phyloP scores from a whole-genome alignment of 129 eudicot genomes.

The Helianthus tuberosus region DNA sequence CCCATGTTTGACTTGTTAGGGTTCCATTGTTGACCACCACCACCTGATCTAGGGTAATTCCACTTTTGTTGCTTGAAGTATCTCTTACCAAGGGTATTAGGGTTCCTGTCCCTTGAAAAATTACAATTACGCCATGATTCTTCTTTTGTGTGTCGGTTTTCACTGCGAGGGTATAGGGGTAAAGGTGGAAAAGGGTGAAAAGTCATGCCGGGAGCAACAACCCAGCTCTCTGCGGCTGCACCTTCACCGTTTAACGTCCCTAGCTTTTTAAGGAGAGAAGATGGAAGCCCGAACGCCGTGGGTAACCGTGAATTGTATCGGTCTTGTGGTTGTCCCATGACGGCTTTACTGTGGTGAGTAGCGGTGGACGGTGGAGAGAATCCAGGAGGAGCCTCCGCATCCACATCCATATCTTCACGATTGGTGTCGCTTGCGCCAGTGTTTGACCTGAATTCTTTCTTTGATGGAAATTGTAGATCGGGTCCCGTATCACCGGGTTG shows the following conservation, averaged over 20 bases:
- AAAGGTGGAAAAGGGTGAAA: constrained; percentile 91
- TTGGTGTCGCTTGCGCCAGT: constrained; percentile 15
- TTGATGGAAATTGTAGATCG: constrained; percentile 23
- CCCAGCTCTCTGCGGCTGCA: constrained; percentile 48
- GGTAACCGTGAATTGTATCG: constrained; percentile 61
- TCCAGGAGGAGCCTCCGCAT: constrained; percentile 64
- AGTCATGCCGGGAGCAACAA: constrained; percentile 65
- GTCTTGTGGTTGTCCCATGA: constrained; percentile 59
- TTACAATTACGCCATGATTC: constrained; percentile 16
- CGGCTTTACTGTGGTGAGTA: constrained; percentile 27
- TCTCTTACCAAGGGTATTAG: constrained; percentile 51
- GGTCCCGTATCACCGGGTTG: constrained; percentile 41
- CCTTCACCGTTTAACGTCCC: constrained; percentile 37
- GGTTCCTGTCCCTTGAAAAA: constrained; percentile 41
- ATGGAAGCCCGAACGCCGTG: constrained; percentile 71
- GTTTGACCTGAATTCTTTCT: constrained; percentile 33
- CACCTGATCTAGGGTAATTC: constrained; percentile 45
- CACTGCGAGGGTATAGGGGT: constrained; percentile 54
- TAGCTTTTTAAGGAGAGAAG: constrained; percentile 43
- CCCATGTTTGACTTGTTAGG: constrained; percentile 40
- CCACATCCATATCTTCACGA: constrained; percentile 36
- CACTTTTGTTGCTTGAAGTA: constrained; percentile 75
- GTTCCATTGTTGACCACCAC: constrained; percentile 49
- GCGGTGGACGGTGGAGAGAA: constrained; percentile 48
- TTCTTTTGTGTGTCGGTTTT: constrained; percentile 25